phyloP scores from a whole-genome alignment of 371 early-diverging fungal species.

The Mortierella polycephala region DNA sequence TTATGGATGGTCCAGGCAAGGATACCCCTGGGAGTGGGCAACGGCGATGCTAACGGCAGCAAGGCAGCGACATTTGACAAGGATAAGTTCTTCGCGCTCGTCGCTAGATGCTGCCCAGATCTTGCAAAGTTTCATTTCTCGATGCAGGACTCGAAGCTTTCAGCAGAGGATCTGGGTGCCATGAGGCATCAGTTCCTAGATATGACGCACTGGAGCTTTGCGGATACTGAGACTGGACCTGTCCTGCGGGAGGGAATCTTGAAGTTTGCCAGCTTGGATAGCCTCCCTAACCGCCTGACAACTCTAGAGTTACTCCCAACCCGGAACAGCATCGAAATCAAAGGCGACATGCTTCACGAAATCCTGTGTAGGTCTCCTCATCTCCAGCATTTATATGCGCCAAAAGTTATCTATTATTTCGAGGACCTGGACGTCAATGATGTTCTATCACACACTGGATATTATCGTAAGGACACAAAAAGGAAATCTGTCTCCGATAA shows the following conservation, averaged over 20 bases:
- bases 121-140: too few species aligned
- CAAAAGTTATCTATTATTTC: background rate
- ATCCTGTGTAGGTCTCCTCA: conserved; percentile 7
- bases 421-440: conserved; percentile 15
- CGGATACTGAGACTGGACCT: background rate
- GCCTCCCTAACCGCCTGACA: background rate
- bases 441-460: background rate
- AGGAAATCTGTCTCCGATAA: background rate
- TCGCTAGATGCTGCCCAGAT: too few species aligned
- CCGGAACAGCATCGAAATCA: background rate
- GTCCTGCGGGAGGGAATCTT: background rate
- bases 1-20: too few species aligned
- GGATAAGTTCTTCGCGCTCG: too few species aligned
- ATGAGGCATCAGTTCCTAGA: too few species aligned
- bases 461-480: background rate
- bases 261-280: background rate
- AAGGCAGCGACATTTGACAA: too few species aligned
- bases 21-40: too few species aligned
- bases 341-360: background rate
- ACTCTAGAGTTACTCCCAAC: background rate
- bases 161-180: too few species aligned
- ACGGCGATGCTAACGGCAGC: too few species aligned
- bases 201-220: background rate
- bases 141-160: too few species aligned
- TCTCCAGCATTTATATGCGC: conserved; percentile 4